Conservation (phyloP, 2,329 filamentous ascomycete species). For the Microdochium trichocladiopsis region DNA sequence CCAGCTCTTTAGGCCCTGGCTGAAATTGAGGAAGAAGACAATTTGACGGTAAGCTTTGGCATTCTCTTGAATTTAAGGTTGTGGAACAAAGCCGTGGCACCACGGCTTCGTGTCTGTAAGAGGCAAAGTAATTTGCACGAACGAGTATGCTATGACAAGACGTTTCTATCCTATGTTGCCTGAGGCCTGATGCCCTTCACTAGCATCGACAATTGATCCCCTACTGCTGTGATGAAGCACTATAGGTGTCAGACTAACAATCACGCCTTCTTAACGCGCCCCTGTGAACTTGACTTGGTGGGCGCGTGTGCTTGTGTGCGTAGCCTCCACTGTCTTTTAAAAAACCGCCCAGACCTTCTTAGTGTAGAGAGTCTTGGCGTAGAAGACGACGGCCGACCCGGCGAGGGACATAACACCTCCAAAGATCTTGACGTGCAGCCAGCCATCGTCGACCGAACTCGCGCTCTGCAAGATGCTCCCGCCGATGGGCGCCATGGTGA, state of each 20-base stretch:
- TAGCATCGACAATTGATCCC: neutral
- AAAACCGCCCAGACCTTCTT: neutral
- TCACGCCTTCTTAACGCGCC: neutral
- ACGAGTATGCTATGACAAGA: neutral
- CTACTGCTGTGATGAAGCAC: neutral
- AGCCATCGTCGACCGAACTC: neutral
- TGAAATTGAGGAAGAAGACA: neutral
- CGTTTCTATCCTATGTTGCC: neutral
- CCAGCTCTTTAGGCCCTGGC: too few species aligned
- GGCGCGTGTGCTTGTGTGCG: neutral
- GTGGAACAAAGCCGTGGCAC: neutral
- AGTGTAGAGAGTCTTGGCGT: neutral
- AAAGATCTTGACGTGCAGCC: conserved; percentile 1
- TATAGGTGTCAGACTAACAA: neutral
- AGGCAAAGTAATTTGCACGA: neutral
- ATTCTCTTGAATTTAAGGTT: neutral
- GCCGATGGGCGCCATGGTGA: conserved; percentile 2
- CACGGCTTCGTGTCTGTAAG: neutral
- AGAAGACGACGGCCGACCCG: neutral
- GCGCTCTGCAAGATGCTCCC: neutral
- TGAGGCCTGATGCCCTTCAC: neutral
- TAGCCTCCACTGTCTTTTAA: neutral
- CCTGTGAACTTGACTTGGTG: neutral
- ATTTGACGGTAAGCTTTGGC: neutral
- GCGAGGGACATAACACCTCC: neutral